Conservation (phyloP, 768 basidiomycete genomes). For the Tricholoma terreum region DNA sequence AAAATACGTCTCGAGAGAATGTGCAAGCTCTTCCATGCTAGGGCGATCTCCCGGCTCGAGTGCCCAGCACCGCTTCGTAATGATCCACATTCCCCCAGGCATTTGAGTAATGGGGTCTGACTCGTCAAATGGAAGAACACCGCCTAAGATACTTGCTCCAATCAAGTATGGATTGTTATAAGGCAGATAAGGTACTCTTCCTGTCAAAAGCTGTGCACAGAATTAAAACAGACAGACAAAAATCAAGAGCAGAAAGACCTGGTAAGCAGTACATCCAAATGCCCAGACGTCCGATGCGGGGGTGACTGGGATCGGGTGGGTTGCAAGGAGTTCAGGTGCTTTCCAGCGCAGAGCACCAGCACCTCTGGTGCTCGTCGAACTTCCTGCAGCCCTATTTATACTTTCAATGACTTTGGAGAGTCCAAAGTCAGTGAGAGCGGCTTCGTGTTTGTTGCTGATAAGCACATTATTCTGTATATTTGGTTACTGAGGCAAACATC, state of each 20-base stretch:
- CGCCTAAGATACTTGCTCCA: not conserved
- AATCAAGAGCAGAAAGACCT: no score
- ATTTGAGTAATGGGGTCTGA: not conserved
- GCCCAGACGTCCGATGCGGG: conserved; percentile 31
- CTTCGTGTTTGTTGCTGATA: conserved; percentile 36
- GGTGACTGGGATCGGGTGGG: conserved; percentile 17
- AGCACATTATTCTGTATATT: conserved; percentile 44
- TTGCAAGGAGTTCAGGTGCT: conserved; percentile 27
- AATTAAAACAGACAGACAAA: no score
- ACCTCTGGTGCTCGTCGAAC: conserved; percentile 24
- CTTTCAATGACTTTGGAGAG: conserved; percentile 34
- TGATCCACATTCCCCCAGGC: not conserved
- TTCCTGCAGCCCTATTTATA: conserved; percentile 21
- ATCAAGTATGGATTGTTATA: not conserved
- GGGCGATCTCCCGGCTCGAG: not conserved
- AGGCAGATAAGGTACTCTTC: conserved; percentile 19
- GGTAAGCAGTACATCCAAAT: conserved; percentile 33
- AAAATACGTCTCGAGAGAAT: not conserved
- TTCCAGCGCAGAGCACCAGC: conserved; percentile 32
- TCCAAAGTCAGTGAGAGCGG: conserved; percentile 45
- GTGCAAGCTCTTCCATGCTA: not conserved
- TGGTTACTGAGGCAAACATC: no score
- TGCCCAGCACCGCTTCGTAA: not conserved
- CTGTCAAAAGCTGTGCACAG: conserved; percentile 7
- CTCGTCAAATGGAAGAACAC: not conserved